Conservation (phyloP, 208 protist genomes). For the Crithidia mellificae region DNA sequence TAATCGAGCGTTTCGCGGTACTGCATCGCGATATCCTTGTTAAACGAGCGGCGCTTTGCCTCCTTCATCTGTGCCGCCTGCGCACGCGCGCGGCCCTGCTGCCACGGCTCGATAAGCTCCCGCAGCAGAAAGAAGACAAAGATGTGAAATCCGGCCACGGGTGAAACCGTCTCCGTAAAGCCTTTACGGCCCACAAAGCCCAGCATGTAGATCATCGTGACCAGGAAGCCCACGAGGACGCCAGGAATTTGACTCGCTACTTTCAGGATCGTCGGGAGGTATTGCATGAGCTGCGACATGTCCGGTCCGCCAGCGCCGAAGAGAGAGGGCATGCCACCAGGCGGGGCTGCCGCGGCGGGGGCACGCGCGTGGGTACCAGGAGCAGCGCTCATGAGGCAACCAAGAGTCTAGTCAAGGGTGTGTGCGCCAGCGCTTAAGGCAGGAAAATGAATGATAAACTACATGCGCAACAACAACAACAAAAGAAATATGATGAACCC, state of each 20-base stretch:
- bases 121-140: conserved; percentile 54
- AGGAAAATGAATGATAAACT: no score
- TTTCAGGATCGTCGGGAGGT: conserved; percentile 57
- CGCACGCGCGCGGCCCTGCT: conserved; percentile 25
- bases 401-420: no score
- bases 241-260: conserved; percentile 42
- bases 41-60: conserved; percentile 41
- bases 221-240: conserved; percentile 56
- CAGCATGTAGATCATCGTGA: conserved; percentile 52
- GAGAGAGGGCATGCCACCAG: conserved; percentile 15
- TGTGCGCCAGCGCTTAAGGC: no score
- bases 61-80: conserved; percentile 19
- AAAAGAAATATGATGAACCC: no score
- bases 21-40: conserved; percentile 70
- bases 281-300: conserved; percentile 44
- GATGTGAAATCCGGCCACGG: conserved; percentile 75
- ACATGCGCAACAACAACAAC: no score
- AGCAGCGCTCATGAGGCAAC: conserved; percentile 7
- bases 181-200: conserved; percentile 34
- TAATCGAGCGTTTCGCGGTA: conserved; percentile 66
- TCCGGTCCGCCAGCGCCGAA: conserved; percentile 21
- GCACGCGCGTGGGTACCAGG: neutral
- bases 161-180: conserved; percentile 48
- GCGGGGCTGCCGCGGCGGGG: neutral
- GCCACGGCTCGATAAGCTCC: conserved; percentile 51